Evolutionary conservation across 2,329 filamentous ascomycete genomes (phyloP).

Genomic region (Aspergillus latus): DNA sequence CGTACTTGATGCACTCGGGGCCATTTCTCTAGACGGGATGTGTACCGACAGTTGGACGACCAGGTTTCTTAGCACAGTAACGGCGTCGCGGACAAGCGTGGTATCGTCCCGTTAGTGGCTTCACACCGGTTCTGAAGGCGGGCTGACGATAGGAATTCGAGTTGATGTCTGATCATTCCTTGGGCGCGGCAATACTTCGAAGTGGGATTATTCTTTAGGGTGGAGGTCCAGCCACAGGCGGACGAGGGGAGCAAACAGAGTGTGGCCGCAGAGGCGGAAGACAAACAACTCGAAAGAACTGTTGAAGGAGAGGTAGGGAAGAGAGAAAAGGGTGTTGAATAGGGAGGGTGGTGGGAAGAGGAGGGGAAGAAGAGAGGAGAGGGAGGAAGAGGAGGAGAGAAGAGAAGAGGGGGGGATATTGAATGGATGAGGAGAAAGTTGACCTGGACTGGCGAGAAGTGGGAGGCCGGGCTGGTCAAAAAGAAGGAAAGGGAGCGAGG

Average conservation of each 20-base stretch:
- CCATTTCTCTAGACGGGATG: conserved; percentile 34
- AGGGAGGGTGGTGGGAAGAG: conserved; percentile 22
- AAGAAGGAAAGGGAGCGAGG: conserved; percentile 22
- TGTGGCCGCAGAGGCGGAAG: conserved; percentile 22
- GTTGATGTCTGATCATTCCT: conserved; percentile 48
- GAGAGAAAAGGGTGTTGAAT: conserved; percentile 16
- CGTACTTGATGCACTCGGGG: conserved; percentile 56
- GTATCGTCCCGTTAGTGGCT: conserved; percentile 43
- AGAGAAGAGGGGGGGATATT: conserved; percentile 18
- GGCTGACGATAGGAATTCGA: conserved; percentile 41
- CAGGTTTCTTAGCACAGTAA: conserved; percentile 28
- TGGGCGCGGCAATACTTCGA: conserved; percentile 31
- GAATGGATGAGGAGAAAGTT: conserved; percentile 25
- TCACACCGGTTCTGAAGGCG: conserved; percentile 46
- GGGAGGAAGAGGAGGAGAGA: conserved; percentile 18
- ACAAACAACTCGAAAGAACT: conserved; percentile 24
- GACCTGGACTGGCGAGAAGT: conserved; percentile 6
- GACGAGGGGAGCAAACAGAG: conserved; percentile 24
- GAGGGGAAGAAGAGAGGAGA: conserved; percentile 19
- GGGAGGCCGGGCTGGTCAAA: conserved; percentile 22
- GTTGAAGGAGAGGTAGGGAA: conserved; percentile 20
- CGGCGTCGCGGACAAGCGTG: conserved; percentile 29
- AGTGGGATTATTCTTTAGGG: conserved; percentile 23
- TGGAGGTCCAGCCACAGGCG: conserved; percentile 44
- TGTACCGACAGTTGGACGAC: conserved; percentile 20